Percentiles rank a stretch among this genome's conserved stretches.
These are phyloP conservation scores for Tylopilus sp. DNA, from an alignment of 1,284 basidiomycete genomes.

Conservation along the genomic window DNA sequence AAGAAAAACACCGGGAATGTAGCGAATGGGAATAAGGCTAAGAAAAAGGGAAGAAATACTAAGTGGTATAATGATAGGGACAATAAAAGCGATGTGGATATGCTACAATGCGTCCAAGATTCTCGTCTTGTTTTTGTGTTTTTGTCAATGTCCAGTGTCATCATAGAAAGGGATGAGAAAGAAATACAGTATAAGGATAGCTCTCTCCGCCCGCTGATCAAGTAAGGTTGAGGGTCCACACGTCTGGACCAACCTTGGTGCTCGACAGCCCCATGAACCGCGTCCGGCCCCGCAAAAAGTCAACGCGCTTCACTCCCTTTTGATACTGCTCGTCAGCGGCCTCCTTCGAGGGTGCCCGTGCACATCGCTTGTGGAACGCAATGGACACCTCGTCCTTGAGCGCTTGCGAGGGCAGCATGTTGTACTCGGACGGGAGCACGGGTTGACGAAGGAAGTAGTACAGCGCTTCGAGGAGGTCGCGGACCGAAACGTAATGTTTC, in stretches of 20 bases:
- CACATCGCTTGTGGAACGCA: constrained; percentile 45
- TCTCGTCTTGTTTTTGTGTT: constrained; percentile 16
- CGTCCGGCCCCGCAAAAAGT: constrained; percentile 42
- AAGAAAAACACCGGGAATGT: not conserved
- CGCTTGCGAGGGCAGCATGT: constrained; percentile 33
- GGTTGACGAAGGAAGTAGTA: constrained; percentile 40
- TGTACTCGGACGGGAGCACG: constrained; percentile 41
- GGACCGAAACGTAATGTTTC: constrained; percentile 35
- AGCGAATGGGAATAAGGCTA: not conserved
- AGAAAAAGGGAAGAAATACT: not conserved
- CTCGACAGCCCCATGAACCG: constrained; percentile 40
- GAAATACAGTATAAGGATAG: constrained; percentile 29
- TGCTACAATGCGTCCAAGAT: constrained; percentile 25
- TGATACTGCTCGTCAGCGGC: constrained; percentile 29
- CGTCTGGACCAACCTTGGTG: constrained; percentile 32
- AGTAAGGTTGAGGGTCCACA: constrained; percentile 29
- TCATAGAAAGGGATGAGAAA: not conserved
- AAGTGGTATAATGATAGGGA: constrained; percentile 28
- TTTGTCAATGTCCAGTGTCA: constrained; percentile 16
- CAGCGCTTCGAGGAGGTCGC: constrained; percentile 38
- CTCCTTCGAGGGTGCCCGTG: constrained; percentile 19
- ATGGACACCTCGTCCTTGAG: constrained; percentile 39
- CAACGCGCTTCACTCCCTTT: constrained; percentile 45
- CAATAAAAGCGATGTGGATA: constrained; percentile 17
- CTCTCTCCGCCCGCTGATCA: constrained; percentile 2